phyloP scores from a whole-genome alignment of 1,284 basidiomycete species.

The Rhodotorula sp. region DNA sequence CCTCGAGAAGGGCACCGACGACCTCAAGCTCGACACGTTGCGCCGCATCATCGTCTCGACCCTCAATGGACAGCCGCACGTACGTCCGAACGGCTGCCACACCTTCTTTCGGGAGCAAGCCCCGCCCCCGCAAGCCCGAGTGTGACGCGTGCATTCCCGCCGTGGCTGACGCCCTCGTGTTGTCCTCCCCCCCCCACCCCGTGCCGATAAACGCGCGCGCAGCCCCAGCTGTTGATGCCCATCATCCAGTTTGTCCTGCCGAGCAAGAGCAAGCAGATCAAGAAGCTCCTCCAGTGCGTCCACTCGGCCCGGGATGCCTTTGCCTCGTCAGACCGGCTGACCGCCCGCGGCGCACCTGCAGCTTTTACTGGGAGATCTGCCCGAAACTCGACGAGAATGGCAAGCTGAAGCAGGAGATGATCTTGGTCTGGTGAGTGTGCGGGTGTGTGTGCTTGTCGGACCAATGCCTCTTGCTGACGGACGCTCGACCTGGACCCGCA shows the following conservation, averaged over 20 bases:
- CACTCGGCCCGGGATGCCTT: too few species aligned
- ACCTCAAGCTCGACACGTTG: constrained; percentile 95
- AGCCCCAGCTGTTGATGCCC: constrained; percentile 75
- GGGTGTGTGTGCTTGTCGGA: not conserved
- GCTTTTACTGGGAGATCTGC: constrained; percentile 99
- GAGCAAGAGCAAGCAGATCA: constrained; percentile 91
- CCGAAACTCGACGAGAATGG: constrained; percentile 97
- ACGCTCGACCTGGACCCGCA: not conserved
- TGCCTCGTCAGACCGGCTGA: not conserved
- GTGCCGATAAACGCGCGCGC: not conserved
- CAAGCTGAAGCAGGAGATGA: constrained; percentile 99
- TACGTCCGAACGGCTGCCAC: constrained; percentile 36
- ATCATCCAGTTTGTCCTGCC: constrained; percentile 98
- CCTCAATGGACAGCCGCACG: constrained; percentile 83
- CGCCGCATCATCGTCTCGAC: constrained; percentile 87
- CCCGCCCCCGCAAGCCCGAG: too few species aligned
- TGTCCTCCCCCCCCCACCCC: not conserved
- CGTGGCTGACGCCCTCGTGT: too few species aligned
- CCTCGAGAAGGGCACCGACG: constrained; percentile 94
- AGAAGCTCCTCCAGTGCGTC: constrained; percentile 75
- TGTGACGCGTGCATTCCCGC: too few species aligned
- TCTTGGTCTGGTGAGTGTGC: constrained; percentile 71
- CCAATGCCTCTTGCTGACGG: not conserved
- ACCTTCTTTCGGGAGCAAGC: too few species aligned
- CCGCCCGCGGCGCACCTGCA: constrained; percentile 3